These are phyloP conservation scores for Kluyveromyces sp. DNA, from an alignment of 1,139 yeast species.

Conservation along the genomic window DNA sequence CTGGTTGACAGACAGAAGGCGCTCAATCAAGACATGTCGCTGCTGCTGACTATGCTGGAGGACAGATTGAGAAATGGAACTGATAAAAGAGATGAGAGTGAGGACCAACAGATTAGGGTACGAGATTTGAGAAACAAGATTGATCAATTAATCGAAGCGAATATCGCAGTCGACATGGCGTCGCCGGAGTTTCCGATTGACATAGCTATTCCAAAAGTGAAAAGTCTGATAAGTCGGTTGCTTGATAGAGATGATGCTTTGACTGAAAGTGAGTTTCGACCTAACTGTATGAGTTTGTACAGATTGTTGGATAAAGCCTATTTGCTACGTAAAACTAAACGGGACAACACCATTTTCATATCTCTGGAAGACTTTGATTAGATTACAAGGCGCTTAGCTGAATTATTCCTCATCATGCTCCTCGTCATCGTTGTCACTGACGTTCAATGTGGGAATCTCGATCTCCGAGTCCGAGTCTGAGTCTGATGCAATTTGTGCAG, in stretches of 20 bases:
- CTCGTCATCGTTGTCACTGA: slow-evolving; percentile 35
- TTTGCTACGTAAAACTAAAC: slow-evolving; percentile 7
- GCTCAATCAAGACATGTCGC: slow-evolving; percentile 12
- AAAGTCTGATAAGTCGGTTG: slow-evolving; percentile 11
- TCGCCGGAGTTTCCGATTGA: slow-evolving; percentile 8
- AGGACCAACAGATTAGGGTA: slow-evolving; percentile 6
- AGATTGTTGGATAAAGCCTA: slow-evolving; percentile 13
- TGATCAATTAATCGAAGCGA: slow-evolving; percentile 11
- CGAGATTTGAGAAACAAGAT: slow-evolving; percentile 7
- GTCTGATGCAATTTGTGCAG: not conserved
- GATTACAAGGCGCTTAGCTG: not conserved
- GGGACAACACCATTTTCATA: slow-evolving; percentile 9
- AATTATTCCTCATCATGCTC: slow-evolving; percentile 6
- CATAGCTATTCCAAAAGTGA: slow-evolving; percentile 8
- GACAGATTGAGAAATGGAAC: slow-evolving; percentile 7
- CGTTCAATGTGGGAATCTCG: slow-evolving; percentile 51
- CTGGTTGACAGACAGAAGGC: slow-evolving; percentile 17
- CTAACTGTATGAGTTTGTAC: slow-evolving; percentile 10
- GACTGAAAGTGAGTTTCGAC: slow-evolving; percentile 15
- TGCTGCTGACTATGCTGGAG: slow-evolving; percentile 7
- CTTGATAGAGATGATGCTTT: slow-evolving; percentile 15
- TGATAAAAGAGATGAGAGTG: not conserved
- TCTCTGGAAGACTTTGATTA: slow-evolving; percentile 11
- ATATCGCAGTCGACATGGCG: slow-evolving; percentile 13
- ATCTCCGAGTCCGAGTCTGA: slow-evolving; percentile 37